Base-by-base conservation (phyloP, 768 basidiomycete species). In the Rhizopogon roseolus region DNA sequence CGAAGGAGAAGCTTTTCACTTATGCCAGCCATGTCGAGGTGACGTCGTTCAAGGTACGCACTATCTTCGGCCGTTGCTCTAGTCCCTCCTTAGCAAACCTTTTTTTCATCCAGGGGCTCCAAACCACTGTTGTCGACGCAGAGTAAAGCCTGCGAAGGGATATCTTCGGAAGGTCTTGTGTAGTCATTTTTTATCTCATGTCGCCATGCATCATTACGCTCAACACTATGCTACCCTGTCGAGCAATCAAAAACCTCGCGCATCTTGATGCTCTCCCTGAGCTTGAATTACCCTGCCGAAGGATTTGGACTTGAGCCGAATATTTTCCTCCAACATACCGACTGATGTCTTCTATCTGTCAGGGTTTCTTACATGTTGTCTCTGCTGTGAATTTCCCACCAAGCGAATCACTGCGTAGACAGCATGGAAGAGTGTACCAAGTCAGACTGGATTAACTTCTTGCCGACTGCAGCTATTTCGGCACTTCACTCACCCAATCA, bases 1-100 rank as follows among this genome's bases (percentile, higher is more conserved):
- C 97, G 55, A 97, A 95, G 78, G 95, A 96, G 81, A 97, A 95
- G 78, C 87, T 97, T 53, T 98, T 77, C 81, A 95, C 91, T 29
- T 92, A 93, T 70, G 94, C 90, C 59, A 82, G 82, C 55, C 81
- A 90, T 67, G 86, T 97, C 53, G 78, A 84, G 43, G 90, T 92
- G 42, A 64, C 72, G 7, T 74, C 85, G 42, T 93, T 93, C 87
- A 95, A 96, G 87, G 94, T 87, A 54, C 56, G 85, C 67, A 32
- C 19, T 32, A 36, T 6, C 46, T 11, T 28, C 10, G 54, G n/a
- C 32, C 13, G 27, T 7, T 50, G 4, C 6, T 28, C 28, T 17
- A 19, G 48, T 32, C 29, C 8, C 29, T 9, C 38, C 38, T 58
- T 41, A 52, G 56, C 62, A 49, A 56, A 39, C 50, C 29, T 56